phyloP scores from a whole-genome alignment of 2,329 filamentous ascomycete species.

The Colletotrichum noveboracense region DNA sequence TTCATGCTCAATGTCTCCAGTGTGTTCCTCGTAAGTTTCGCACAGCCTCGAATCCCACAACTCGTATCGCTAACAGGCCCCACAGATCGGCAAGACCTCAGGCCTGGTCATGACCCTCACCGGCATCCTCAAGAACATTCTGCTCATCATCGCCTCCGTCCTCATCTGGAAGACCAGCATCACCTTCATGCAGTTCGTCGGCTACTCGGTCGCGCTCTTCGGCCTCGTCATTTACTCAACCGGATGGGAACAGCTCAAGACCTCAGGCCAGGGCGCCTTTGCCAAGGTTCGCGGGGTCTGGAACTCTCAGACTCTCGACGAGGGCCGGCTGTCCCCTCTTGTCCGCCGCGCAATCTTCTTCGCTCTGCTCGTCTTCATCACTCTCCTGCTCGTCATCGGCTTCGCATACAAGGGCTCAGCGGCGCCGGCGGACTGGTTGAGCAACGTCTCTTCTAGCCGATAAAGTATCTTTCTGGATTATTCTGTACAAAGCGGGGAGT shows the following conservation, averaged over 20 bases:
- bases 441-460: not conserved
- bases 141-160: slow-evolving; percentile 79
- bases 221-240: slow-evolving; percentile 58
- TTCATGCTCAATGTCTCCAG: slow-evolving; percentile 84
- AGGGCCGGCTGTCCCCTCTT: slow-evolving; percentile 26
- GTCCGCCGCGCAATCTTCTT: slow-evolving; percentile 25
- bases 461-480: not conserved
- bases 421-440: slow-evolving; percentile 11
- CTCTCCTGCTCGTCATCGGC: slow-evolving; percentile 24
- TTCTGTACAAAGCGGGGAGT: not conserved
- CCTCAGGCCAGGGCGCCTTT: not conserved
- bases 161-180: slow-evolving; percentile 79
- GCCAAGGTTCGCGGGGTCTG: slow-evolving; percentile 21
- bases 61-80: slow-evolving; percentile 13
- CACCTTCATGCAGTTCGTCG: slow-evolving; percentile 73
- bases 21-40: slow-evolving; percentile 76
- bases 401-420: slow-evolving; percentile 17
- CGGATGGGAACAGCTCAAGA: slow-evolving; percentile 36
- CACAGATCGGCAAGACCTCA: slow-evolving; percentile 85
- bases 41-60: not conserved
- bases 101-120: slow-evolving; percentile 85
- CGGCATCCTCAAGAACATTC: slow-evolving; percentile 87
- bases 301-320: slow-evolving; percentile 20
- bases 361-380: slow-evolving; percentile 19
- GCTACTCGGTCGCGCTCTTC: slow-evolving; percentile 73